phyloP scores from a whole-genome alignment of 805 yeast genomes.

The Suhomyces vadensis region DNA sequence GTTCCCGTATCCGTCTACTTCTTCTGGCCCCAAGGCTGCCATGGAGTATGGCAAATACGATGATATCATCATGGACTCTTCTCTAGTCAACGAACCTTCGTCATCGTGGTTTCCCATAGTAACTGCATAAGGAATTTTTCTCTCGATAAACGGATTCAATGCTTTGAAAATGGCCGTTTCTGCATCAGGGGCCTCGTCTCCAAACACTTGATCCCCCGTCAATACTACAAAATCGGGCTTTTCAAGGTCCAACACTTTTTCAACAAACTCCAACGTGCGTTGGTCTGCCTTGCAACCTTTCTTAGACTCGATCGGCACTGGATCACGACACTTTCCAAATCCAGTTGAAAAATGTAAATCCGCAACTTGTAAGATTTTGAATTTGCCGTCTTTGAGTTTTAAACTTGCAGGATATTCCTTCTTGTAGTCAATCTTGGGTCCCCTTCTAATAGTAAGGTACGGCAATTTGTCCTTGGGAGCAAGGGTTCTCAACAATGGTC shows the following conservation, averaged over 20 bases:
- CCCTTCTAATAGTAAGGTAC: constrained; percentile 36
- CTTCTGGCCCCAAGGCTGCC: constrained; percentile 61
- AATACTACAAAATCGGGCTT: constrained; percentile 81
- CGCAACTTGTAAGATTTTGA: constrained; percentile 85
- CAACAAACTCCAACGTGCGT: constrained; percentile 62
- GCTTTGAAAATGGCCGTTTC: constrained; percentile 81
- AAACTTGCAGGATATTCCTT: constrained; percentile 29
- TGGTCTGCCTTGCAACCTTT: constrained; percentile 75
- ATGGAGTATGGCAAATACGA: constrained; percentile 66
- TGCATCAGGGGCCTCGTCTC: constrained; percentile 76
- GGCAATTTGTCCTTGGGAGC: constrained; percentile 24
- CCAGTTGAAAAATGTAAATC: constrained; percentile 91
- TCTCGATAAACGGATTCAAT: constrained; percentile 61
- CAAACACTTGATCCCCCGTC: constrained; percentile 92
- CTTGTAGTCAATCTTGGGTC: constrained; percentile 33
- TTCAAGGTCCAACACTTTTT: constrained; percentile 67
- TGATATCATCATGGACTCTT: constrained; percentile 59
- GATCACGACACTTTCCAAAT: constrained; percentile 75
- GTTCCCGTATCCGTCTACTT: constrained; percentile 82
- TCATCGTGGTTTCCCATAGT: constrained; percentile 94
- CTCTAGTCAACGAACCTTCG: constrained; percentile 69
- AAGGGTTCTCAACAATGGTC: constrained; percentile 23
- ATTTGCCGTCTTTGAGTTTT: constrained; percentile 47
- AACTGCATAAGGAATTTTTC: constrained; percentile 80
- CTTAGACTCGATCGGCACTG: constrained; percentile 51